Evolutionary conservation across 2,329 filamentous ascomycete species (phyloP).

Genomic region (Neocatenulostroma microsporum): DNA sequence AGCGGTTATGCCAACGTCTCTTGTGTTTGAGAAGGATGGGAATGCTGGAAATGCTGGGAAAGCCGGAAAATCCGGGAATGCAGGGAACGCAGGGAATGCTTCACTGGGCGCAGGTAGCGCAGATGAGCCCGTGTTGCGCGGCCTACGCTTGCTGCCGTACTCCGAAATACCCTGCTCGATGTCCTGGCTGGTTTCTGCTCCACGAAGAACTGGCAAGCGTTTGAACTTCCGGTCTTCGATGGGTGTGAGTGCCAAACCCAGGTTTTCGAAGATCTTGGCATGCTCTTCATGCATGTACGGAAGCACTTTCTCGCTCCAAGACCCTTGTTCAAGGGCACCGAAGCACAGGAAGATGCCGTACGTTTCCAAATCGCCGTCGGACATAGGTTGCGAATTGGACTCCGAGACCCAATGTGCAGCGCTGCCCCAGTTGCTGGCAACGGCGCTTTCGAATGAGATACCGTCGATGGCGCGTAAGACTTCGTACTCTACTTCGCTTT

Average conservation of each 20-base stretch:
- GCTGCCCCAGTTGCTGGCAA: conserved; percentile 1
- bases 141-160: background rate
- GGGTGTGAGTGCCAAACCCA: background rate
- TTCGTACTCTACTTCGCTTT: background rate
- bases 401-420: conserved; percentile 1
- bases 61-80: background rate
- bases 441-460: no score
- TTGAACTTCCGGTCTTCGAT: conserved; percentile 2
- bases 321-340: background rate
- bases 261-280: background rate
- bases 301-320: background rate
- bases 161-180: background rate
- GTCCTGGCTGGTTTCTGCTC: no score
- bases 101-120: no score
- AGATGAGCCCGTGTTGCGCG: no score
- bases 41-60: background rate
- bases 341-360: background rate
- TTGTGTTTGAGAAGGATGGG: background rate
- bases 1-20: no score
- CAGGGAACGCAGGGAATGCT: background rate
- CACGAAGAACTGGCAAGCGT: conserved; percentile 1
- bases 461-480: background rate
- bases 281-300: background rate
- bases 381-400: background rate
- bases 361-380: background rate